phyloP scores from a whole-genome alignment of 2,329 filamentous ascomycete genomes.

The Neofusicoccum sp. region DNA sequence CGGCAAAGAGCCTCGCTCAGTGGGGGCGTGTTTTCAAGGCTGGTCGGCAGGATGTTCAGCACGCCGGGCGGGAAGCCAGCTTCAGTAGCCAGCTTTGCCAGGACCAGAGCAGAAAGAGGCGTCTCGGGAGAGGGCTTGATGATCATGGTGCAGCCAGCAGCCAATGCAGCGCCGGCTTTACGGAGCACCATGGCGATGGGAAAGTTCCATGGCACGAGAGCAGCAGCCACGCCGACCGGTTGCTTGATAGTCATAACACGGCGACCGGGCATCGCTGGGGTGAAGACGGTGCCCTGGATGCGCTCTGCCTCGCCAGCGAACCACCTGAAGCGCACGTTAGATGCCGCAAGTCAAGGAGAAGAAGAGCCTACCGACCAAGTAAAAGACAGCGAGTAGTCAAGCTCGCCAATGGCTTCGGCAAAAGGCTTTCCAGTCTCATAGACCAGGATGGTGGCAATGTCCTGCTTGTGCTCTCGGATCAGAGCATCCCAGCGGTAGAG shows the following conservation, averaged over 20 bases:
- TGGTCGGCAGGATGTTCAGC: conserved; percentile 61
- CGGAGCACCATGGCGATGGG: conserved; percentile 66
- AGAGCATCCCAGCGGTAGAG: conserved; percentile 64
- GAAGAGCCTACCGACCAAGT: conserved; percentile 38
- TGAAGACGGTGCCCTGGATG: conserved; percentile 60
- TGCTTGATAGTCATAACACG: conserved; percentile 72
- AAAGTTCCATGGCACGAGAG: conserved; percentile 73
- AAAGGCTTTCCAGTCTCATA: conserved; percentile 58
- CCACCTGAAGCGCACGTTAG: conserved; percentile 33
- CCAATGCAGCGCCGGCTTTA: conserved; percentile 66
- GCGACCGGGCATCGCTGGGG: conserved; percentile 60
- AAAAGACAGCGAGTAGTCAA: conserved; percentile 54
- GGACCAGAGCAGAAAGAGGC: conserved; percentile 17
- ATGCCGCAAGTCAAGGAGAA: no score
- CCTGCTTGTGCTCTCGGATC: conserved; percentile 60
- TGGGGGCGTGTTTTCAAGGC: conserved; percentile 54
- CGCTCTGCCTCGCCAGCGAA: conserved; percentile 61
- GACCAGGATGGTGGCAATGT: conserved; percentile 62
- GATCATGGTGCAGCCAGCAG: conserved; percentile 73
- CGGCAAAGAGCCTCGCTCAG: conserved; percentile 56
- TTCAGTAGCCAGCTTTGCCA: conserved; percentile 25
- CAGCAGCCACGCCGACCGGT: conserved; percentile 66
- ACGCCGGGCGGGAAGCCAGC: conserved; percentile 54
- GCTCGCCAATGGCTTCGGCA: conserved; percentile 51
- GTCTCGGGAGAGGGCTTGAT: conserved; percentile 29